These are phyloP conservation scores for Trichoderma atroviride DNA, from an alignment of 2,329 filamentous ascomycete genomes.

Conservation along the genomic window DNA sequence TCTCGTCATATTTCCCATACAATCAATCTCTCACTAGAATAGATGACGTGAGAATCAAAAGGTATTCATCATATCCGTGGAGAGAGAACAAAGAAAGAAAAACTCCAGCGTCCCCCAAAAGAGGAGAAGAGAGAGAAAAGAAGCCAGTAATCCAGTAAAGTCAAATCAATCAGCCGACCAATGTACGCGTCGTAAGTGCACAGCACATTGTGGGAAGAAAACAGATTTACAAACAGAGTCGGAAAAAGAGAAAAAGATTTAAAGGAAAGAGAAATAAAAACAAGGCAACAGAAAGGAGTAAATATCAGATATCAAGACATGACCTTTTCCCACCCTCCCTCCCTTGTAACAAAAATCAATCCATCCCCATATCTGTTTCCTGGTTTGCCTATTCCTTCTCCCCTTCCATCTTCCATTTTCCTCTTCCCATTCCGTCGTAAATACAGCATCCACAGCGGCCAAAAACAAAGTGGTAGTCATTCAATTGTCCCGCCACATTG, in stretches of 20 bases:
- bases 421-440: slow-evolving; percentile 4
- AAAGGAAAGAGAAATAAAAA: background rate
- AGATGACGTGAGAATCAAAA: background rate
- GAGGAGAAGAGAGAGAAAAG: too few species aligned
- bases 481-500: slow-evolving; percentile 5
- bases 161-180: background rate
- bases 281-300: slow-evolving; percentile 8
- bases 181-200: background rate
- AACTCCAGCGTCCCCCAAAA: background rate
- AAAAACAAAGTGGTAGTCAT: background rate
- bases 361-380: background rate
- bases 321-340: background rate
- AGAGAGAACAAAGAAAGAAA: background rate
- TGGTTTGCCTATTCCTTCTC: background rate
- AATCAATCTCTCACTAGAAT: background rate
- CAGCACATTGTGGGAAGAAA: background rate
- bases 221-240: background rate
- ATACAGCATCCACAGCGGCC: slow-evolving; percentile 15
- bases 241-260: background rate
- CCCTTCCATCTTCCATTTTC: background rate
- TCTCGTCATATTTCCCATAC: background rate
- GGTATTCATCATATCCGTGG: background rate
- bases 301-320: slow-evolving; percentile 22
- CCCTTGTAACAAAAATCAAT: background rate
- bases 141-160: background rate